Percentiles rank a stretch among this genome's conserved stretches.
Evolutionary conservation across 495 filamentous ascomycete species (phyloP).

Genomic region (Aspergillus egyptiacus): DNA sequence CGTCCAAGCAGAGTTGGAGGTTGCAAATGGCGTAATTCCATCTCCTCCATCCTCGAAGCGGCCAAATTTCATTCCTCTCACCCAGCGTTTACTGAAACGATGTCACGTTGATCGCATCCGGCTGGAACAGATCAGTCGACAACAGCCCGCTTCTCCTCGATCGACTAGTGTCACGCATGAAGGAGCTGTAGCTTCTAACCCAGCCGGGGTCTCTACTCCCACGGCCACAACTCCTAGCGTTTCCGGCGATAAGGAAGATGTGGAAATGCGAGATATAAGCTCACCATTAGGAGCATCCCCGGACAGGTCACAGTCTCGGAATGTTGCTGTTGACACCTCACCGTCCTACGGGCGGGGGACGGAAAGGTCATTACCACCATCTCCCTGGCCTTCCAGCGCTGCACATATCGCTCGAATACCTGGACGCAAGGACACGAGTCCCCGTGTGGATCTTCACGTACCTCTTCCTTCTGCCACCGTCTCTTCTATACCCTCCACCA

Average conservation of each 20-base stretch:
- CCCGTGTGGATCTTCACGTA: constrained; percentile 31
- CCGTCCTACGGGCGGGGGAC: constrained; percentile 19
- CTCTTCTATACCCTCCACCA: constrained; percentile 17
- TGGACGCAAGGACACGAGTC: constrained; percentile 16
- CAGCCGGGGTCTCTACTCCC: not conserved
- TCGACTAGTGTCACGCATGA: constrained; percentile 2
- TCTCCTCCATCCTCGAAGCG: constrained; percentile 15
- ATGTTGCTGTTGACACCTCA: constrained; percentile 12
- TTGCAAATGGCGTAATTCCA: constrained; percentile 23
- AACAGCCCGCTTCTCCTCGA: constrained; percentile 11
- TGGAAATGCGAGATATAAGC: constrained; percentile 32
- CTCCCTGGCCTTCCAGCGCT: constrained; percentile 36
- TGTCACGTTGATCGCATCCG: constrained; percentile 39
- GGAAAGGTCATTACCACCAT: constrained; percentile 21
- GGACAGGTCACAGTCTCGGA: constrained; percentile 2
- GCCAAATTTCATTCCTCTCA: constrained; percentile 32
- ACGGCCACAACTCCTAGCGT: constrained; percentile 18
- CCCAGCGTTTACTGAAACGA: constrained; percentile 39
- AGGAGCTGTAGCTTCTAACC: constrained; percentile 5
- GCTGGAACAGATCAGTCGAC: constrained; percentile 23
- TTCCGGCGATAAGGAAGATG: constrained; percentile 23
- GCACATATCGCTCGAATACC: constrained; percentile 35
- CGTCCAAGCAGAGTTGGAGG: constrained; percentile 42
- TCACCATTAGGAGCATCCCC: constrained; percentile 10
- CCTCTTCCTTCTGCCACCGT: constrained; percentile 34